Evolutionary conservation across 805 yeast species (phyloP).

Genomic region (Candida endomychidarum): DNA sequence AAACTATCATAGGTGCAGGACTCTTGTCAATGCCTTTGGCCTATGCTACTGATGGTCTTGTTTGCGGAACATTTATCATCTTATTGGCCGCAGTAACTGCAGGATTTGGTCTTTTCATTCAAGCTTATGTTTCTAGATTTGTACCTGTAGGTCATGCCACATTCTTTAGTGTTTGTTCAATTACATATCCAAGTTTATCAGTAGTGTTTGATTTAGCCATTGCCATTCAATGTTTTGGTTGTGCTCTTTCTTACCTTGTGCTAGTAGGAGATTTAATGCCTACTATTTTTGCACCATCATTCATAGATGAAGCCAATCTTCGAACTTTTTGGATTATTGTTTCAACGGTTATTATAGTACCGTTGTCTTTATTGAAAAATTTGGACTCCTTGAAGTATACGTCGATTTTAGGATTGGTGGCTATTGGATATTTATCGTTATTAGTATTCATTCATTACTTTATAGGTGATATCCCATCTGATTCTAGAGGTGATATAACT

Average conservation of each 20-base stretch:
- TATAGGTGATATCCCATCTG: constrained; percentile 49
- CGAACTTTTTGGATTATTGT: constrained; percentile 63
- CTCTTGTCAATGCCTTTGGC: constrained; percentile 74
- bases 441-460: constrained; percentile 73
- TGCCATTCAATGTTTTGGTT: constrained; percentile 78
- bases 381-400: constrained; percentile 85
- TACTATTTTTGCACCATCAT: constrained; percentile 41
- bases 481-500: constrained; percentile 28
- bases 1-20: constrained; percentile 83
- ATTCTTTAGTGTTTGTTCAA: constrained; percentile 66
- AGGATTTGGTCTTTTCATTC: constrained; percentile 64
- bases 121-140: constrained; percentile 57
- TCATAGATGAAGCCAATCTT: constrained; percentile 20
- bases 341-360: constrained; percentile 46
- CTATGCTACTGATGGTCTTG: constrained; percentile 63
- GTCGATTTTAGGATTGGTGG: constrained; percentile 74
- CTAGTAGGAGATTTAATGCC: constrained; percentile 79
- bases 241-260: constrained; percentile 71
- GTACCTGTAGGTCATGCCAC: constrained; percentile 63
- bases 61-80: constrained; percentile 56
- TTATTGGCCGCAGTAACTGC: constrained; percentile 64
- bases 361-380: constrained; percentile 70
- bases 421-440: constrained; percentile 74
- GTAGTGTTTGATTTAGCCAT: constrained; percentile 74
- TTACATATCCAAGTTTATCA: constrained; percentile 65